Base-by-base conservation (phyloP, 1,284 basidiomycete genomes). In the Schizophyllum commune region DNA sequence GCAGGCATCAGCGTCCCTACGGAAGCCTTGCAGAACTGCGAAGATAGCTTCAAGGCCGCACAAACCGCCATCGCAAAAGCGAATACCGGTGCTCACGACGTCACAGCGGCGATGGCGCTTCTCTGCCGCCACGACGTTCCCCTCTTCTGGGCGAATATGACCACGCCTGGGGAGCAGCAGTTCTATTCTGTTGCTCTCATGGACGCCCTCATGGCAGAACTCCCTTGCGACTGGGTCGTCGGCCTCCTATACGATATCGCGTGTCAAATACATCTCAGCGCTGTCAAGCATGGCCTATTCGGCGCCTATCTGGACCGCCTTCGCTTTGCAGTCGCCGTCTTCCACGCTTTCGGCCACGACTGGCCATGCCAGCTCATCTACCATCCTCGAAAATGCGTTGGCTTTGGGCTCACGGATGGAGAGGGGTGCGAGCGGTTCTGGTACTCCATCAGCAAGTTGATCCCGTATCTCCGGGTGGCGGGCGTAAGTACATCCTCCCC, bases 371-470 rank as follows among this genome's bases (percentile, higher is more conserved):
- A 74, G 55, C 27, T 72, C 0, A 63, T 70, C 2, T 74, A 70
- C 58, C 68, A 74, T 59, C 73, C 72, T 5, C 60, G 72, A 9
- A 69, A 70, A 52, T 59, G 69, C 52, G 15, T 22, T 9, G 70
- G 70, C 1, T 74, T 72, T 65, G 73, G 73, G 0, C 62, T 72
- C 9, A 64, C 69, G 0, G 68, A 75, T 67, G 75, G 74, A 6
- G 74, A 75, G 62, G 73, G 74, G 5, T 72, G 71, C 62, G 72
- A 76, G 58, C 52, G 68, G 67, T 75, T 55, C 39, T 76, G 73
- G 74, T 69, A 68, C 58, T 65, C 67, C n/a, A 65, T 72, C 17
- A 66, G 65, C 22, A 47, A 60, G 32, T 60, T 72, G 4, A 71
- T 71, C 58, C 63, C 70, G 9, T 64, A 65, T 20, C 55, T 71